Conservation (phyloP, 2,329 filamentous ascomycete genomes). For the Penicillium brevicompactum region DNA sequence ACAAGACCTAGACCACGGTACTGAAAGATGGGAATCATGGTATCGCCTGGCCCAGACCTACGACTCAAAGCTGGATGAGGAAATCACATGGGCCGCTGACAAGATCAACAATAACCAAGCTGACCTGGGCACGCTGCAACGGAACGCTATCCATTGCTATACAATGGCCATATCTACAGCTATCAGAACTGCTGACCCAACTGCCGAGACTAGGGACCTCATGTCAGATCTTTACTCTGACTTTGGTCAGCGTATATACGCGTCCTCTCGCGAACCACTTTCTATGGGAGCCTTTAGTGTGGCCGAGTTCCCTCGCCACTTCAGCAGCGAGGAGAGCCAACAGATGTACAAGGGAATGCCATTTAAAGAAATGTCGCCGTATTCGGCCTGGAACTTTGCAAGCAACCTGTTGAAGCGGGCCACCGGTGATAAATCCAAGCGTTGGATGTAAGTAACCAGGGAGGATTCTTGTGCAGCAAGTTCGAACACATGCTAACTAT, state of each 20-base stretch:
- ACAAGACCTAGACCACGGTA: conserved; percentile 79
- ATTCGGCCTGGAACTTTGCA: conserved; percentile 67
- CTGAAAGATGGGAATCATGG: conserved; percentile 87
- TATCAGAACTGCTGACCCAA: conserved; percentile 57
- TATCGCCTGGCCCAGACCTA: conserved; percentile 84
- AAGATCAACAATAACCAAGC: conserved; percentile 83
- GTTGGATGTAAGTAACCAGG: conserved; percentile 60
- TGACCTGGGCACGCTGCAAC: conserved; percentile 74
- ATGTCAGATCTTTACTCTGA: conserved; percentile 69
- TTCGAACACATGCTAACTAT: conserved; percentile 23
- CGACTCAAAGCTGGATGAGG: conserved; percentile 84
- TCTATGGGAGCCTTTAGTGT: conserved; percentile 67
- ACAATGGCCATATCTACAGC: conserved; percentile 68
- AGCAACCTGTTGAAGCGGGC: conserved; percentile 63
- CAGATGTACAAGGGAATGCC: conserved; percentile 61
- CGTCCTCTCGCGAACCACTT: conserved; percentile 68
- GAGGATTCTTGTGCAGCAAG: background rate
- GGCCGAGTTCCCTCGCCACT: conserved; percentile 63
- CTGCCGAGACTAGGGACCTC: conserved; percentile 56
- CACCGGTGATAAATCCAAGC: conserved; percentile 59
- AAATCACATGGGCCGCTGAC: conserved; percentile 84
- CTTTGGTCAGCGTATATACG: conserved; percentile 69
- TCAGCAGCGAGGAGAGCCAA: conserved; percentile 55
- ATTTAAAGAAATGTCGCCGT: conserved; percentile 60
- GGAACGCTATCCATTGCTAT: conserved; percentile 81